Evolutionary conservation across 306 rosid species (phyloP), one percentile per base, ranked within the genome.

Genomic region (Pueraria montana): DNA sequence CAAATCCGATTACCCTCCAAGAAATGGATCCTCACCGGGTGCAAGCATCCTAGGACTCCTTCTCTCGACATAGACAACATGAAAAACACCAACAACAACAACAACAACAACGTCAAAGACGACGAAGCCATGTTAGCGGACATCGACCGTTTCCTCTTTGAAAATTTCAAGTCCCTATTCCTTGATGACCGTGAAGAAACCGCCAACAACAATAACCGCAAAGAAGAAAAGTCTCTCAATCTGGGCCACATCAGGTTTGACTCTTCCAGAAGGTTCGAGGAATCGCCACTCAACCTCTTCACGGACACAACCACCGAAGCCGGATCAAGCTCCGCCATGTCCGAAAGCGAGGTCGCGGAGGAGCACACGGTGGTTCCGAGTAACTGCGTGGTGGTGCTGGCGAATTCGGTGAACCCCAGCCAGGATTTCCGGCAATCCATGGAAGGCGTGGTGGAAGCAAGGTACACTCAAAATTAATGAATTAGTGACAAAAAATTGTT

Each of bases 101-200:
- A 34, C 48, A 16, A 1, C 24, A 64, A 43, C 9, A 79, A 52
- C 2, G 23, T 3, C 23, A 26, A 80, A 2, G 38, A 55, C 9
- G 92, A 87, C 12, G 91, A 90, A 9, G 98, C 95, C 11, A 86
- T 94, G 2, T 85, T 95, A 18, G 87, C 90, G 0, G 97, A 93
- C 23, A 43, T 93, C 13, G 97, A 95, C 17, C 91, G 88, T 0
- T 93, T 95, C 18, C 91, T 95, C 74, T 49, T 88, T 0, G 97
- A 95, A 83, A 95, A 95, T 72, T 95, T 93, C 89, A 89, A 88
- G 83, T 90, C 97, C 4, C 76, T 93, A 0, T 95, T 86, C 36
- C 63, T 82, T 1, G 78, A 34, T 30, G 94, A 89, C 5, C 80
- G 79, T 1, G 89, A 75, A 20, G 55, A 71, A 50, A 53, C 23